These are phyloP conservation scores for Pestalotiopsis sp. DNA, from an alignment of 2,329 filamentous ascomycete species.

Conservation along the genomic window DNA sequence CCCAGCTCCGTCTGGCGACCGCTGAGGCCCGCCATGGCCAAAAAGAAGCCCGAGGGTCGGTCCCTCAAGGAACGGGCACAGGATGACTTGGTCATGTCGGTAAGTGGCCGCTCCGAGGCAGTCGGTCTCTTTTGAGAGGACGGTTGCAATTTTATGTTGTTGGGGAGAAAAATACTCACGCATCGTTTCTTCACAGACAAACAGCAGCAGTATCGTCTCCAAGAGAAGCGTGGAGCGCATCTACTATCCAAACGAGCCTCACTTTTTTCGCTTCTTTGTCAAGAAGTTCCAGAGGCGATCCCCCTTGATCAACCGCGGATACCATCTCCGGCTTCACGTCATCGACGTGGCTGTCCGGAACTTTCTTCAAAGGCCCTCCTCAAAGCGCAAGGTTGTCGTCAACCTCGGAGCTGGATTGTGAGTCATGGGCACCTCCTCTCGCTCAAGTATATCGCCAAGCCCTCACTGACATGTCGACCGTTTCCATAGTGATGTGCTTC, in stretches of 20 bases:
- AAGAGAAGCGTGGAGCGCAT: constrained; percentile 91
- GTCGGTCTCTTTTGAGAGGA: neutral
- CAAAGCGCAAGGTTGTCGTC: constrained; percentile 71
- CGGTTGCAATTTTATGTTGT: constrained; percentile 4
- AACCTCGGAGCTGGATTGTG: constrained; percentile 92
- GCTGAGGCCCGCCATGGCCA: constrained; percentile 6
- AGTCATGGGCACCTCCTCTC: constrained; percentile 38
- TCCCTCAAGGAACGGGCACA: constrained; percentile 35
- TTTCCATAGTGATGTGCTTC: constrained; percentile 73
- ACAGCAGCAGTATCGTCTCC: constrained; percentile 89
- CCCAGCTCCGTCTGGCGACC: neutral
- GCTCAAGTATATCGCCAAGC: neutral
- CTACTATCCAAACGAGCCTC: constrained; percentile 76
- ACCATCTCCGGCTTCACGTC: constrained; percentile 82
- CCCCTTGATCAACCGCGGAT: constrained; percentile 89
- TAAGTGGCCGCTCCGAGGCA: constrained; percentile 32
- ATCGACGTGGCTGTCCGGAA: constrained; percentile 73
- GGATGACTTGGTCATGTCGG: constrained; percentile 56
- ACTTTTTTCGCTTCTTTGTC: constrained; percentile 89
- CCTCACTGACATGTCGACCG: neutral
- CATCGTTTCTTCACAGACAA: constrained; percentile 59
- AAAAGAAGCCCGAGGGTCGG: constrained; percentile 17
- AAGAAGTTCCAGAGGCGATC: constrained; percentile 79
- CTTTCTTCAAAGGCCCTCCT: constrained; percentile 64
- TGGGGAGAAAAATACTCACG: neutral